These are phyloP conservation scores for Melampsora larici-populina DNA, from an alignment of 1,284 basidiomycete species.

Conservation along the genomic window DNA sequence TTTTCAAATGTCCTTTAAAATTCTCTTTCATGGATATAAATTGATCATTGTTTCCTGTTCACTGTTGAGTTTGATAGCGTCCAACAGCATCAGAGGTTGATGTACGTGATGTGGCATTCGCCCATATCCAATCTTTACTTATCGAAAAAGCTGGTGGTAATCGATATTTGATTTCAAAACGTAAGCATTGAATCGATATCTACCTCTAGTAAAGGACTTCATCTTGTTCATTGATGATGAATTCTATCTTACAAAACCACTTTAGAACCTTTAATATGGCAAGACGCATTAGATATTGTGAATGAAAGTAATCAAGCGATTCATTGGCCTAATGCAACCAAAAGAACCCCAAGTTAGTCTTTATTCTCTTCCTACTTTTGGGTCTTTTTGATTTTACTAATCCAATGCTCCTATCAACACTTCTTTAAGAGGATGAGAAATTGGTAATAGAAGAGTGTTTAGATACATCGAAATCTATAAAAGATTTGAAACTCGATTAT, in stretches of 20 bases:
- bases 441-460: too few species aligned
- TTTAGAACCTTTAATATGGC: neutral
- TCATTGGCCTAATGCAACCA: neutral
- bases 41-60: neutral
- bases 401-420: too few species aligned
- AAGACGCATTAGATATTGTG: neutral
- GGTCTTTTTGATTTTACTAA: too few species aligned
- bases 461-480: neutral
- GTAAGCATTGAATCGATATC: neutral
- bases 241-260: neutral
- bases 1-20: constrained; percentile 1
- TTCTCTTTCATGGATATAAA: neutral
- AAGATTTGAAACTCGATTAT: neutral
- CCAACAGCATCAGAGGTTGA: constrained; percentile 55
- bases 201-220: neutral
- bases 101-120: constrained; percentile 64
- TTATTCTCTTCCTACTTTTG: neutral
- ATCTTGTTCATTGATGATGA: neutral
- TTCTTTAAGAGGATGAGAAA: too few species aligned
- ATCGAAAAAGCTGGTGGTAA: constrained; percentile 62
- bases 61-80: neutral
- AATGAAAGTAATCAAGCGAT: neutral
- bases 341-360: neutral
- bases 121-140: constrained; percentile 62
- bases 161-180: constrained; percentile 55